Evolutionary conservation across 2,329 filamentous ascomycete species (phyloP), one percentile per base, ranked within the genome.

Genomic region (Alternaria brassicae): DNA sequence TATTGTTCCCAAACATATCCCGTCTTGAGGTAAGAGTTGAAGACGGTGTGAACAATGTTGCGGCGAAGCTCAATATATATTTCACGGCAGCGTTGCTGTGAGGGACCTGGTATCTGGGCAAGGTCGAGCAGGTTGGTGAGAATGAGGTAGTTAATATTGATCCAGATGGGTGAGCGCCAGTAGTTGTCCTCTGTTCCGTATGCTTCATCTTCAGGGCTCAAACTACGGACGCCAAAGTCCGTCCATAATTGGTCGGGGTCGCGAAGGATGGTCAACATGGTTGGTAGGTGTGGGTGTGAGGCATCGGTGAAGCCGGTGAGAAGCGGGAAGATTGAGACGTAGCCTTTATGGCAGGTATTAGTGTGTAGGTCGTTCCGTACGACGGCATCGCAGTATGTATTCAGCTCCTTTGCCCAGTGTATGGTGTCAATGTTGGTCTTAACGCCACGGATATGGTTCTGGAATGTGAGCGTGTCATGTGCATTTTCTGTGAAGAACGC

Each of bases 1-100:
- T 98, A 99, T 81, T 99, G 95, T 80, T 99, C 95, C 94, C 94
- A 99, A 0, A 92, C 92, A 75, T 97, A 97, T n/a, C 93, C 93
- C 0, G 94, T 98, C 74, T 91, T 86, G 73, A 88, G 82, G 92
- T 93, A 98, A 73, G 89, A 89, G 53, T 88, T 85, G 81, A 89
- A 97, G 15, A 97, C 90, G 1, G 93, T 97, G 54, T 93, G 85
- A 28, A 97, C 90, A 13, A 98, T 81, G 73, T 96, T 97, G 74
- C 84, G 85, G 48, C 94, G 88, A 41, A 98, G 85, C 34, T 86
- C 82, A 25, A 82, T 86, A 80, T 97, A 98, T 58, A 97, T 83
- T 45, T 87, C 83, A 17, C 81, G 81, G 10, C 93, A 91, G 66
- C 87, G 80, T 68, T 87, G 85, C 76, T 92, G 86, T 1, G 61